Conservation (phyloP, 2,329 filamentous ascomycete species). For the Apiospora rasikravindrae region DNA sequence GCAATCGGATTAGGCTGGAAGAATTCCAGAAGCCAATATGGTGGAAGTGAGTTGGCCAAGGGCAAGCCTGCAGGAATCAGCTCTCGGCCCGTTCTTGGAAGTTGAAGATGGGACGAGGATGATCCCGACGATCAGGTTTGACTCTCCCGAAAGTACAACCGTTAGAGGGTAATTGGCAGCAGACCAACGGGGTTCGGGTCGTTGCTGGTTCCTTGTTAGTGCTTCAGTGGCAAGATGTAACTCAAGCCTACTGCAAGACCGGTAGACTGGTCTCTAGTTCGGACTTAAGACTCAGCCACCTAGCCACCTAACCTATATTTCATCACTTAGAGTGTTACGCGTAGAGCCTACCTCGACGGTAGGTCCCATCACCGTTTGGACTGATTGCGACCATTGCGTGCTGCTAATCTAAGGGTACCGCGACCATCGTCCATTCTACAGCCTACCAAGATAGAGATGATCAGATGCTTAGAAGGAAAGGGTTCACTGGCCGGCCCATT, state of each 20-base stretch:
- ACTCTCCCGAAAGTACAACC: neutral
- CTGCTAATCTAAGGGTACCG: too few relatives aligned
- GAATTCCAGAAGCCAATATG: neutral
- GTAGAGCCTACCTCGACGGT: neutral
- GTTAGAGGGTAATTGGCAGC: neutral
- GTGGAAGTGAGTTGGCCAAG: neutral
- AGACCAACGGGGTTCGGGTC: neutral
- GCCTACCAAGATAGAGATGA: too few relatives aligned
- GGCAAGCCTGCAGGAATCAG: neutral
- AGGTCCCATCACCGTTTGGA: neutral
- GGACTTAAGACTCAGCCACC: neutral
- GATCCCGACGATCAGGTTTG: constrained; percentile 10
- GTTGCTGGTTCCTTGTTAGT: neutral
- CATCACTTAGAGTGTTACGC: neutral
- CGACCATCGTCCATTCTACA: too few relatives aligned
- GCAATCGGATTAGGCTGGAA: neutral
- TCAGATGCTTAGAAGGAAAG: neutral
- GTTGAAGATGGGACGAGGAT: constrained; percentile 2
- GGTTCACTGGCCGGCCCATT: neutral
- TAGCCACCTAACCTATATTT: neutral
- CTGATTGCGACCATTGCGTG: neutral
- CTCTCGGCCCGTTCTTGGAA: neutral
- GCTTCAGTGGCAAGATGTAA: neutral
- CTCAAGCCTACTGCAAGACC: neutral
- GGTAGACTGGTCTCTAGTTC: neutral